Evolutionary conservation across 257 asterid species (phyloP).

Genomic region (Nyctanthes arbortristis): DNA sequence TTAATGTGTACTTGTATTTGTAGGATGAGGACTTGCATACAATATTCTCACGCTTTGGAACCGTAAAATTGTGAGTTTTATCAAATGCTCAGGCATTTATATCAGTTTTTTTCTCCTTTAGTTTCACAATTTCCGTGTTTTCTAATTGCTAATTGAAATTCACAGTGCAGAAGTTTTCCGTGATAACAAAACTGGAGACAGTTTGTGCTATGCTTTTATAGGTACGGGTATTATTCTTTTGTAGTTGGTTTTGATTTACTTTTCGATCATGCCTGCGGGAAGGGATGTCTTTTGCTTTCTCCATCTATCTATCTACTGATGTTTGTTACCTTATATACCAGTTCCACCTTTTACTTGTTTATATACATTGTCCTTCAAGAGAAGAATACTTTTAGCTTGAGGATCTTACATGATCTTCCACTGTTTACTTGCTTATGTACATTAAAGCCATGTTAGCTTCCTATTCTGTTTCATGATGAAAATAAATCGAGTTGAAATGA

Average conservation of each 20-base stretch:
- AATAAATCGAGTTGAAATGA: too few relatives aligned
- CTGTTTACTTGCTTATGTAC: not conserved
- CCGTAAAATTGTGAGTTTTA: conserved; percentile 84
- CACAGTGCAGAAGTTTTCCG: conserved; percentile 84
- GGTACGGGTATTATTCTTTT: conserved; percentile 52
- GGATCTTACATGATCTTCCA: too few relatives aligned
- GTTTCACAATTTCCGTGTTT: conserved; percentile 11
- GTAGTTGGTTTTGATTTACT: not conserved
- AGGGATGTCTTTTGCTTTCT: not conserved
- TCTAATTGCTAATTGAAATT: conserved; percentile 32
- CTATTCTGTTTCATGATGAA: too few relatives aligned
- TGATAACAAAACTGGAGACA: conserved; percentile 92
- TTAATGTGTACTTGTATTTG: conserved; percentile 31
- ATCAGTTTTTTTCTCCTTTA: conserved; percentile 7
- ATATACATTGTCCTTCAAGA: conserved; percentile 3
- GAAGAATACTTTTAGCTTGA: conserved; percentile 6
- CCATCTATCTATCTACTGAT: not conserved
- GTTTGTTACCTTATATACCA: not conserved
- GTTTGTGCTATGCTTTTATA: conserved; percentile 94
- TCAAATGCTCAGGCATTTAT: conserved; percentile 21
- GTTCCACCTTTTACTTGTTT: not conserved
- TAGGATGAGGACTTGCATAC: conserved; percentile 96
- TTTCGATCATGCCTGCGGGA: not conserved
- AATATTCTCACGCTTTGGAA: conserved; percentile 93
- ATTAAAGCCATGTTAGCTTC: too few relatives aligned